Base-by-base conservation (phyloP, 1,284 basidiomycete genomes). In the Apiotrichum akiyoshidainum region DNA sequence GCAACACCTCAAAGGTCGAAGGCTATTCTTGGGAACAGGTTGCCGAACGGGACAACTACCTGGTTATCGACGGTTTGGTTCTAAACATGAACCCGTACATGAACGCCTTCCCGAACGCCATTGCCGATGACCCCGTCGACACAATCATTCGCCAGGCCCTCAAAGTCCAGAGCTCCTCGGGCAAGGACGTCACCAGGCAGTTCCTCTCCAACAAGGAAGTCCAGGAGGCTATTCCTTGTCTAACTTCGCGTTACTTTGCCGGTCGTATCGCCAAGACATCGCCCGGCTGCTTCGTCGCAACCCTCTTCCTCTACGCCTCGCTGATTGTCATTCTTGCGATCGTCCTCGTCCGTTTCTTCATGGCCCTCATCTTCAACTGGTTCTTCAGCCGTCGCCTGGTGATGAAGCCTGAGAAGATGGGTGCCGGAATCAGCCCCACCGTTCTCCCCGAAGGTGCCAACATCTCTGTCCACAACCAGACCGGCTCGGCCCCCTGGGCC, bases 281-380 rank as follows among this genome's bases (percentile, higher is more conserved):
- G 0, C 91, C 96, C 1, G 96, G 92, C 14, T 99, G 96, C 78
- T 95, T 97, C 77, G 86, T 92, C 51, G 89, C 92, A 17, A 83
- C 87, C 50, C 82, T 99, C 39, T 86, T 99, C 74, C 87, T 99
- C 54, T 99, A 98, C 77, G 81, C 87, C 34, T 93, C 93, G 56
- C 84, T 99, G 52, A 85, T 92, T 69, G 86, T 98, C 78, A 94
- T 99, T 71, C 84, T 99, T 58, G 84, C 84, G 42, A 86, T 99
- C 61, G 91, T 99, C 46, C 77, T 98, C 60, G 85, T 90, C 40
- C 90, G 95, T 46, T 99, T 99, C 79, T 79, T 84, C 68, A 98
- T 99, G 95, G 96, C 96, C 3, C 90, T 92, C 73, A 79, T 94
- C 61, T 99, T 98, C 83, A 92, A 86, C 69, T 99, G 94, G 94